A percentile compares a stretch with the other conserved stretches of the same genome.
These are phyloP conservation scores for Vigna radiata DNA, from an alignment of 306 rosid genomes.

Conservation along the genomic window DNA sequence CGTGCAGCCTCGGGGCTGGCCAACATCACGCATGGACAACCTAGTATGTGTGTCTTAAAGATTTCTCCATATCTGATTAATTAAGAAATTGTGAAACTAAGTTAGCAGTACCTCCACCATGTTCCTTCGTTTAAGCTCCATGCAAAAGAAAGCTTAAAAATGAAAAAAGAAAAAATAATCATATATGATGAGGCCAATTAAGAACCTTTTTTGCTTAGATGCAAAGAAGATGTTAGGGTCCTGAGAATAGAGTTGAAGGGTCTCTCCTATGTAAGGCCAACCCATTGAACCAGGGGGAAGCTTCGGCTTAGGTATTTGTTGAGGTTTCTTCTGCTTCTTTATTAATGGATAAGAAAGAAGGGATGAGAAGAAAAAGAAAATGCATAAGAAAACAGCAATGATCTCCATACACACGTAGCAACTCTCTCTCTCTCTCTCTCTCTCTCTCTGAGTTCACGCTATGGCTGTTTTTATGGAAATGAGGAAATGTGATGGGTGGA, in stretches of 20 bases:
- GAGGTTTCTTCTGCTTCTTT: slow-evolving; percentile 39
- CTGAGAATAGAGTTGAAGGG: slow-evolving; percentile 82
- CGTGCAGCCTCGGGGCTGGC: slow-evolving; percentile 85
- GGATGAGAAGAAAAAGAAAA: slow-evolving; percentile 54
- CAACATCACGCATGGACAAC: slow-evolving; percentile 87
- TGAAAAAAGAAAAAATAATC: background rate
- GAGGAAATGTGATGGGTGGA: background rate
- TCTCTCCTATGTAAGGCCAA: slow-evolving; percentile 83
- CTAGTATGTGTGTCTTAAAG: slow-evolving; percentile 75
- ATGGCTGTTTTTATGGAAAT: background rate
- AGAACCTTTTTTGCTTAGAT: slow-evolving; percentile 77
- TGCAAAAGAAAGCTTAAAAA: slow-evolving; percentile 7
- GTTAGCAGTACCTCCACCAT: slow-evolving; percentile 8
- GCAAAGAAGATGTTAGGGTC: slow-evolving; percentile 80
- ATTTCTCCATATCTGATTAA: slow-evolving; percentile 78
- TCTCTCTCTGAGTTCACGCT: background rate
- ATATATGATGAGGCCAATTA: background rate
- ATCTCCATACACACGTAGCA: slow-evolving; percentile 64
- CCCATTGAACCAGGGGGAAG: slow-evolving; percentile 97
- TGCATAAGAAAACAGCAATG: slow-evolving; percentile 36
- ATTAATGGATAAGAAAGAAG: slow-evolving; percentile 45
- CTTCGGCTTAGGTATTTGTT: slow-evolving; percentile 50
- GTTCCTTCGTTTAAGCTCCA: slow-evolving; percentile 7
- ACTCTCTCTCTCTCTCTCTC: background rate
- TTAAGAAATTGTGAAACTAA: background rate